Evolutionary conservation across 257 asterid species (phyloP).

Genomic region (Fraxinus excelsior): DNA sequence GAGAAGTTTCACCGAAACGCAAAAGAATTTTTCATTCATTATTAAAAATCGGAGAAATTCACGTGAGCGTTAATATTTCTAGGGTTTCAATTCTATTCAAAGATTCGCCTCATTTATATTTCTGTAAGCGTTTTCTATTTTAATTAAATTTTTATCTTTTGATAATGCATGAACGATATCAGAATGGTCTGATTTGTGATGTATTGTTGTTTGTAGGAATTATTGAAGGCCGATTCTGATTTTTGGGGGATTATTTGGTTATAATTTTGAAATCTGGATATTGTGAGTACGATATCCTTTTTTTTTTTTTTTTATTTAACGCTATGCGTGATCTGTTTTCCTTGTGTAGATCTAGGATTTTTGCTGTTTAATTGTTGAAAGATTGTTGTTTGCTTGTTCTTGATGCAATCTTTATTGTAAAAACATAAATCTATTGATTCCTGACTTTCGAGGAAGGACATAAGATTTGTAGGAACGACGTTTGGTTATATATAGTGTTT

Average conservation of each 20-base stretch:
- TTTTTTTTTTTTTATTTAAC: not conserved
- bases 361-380: not conserved
- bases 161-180: not conserved
- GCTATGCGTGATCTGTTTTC: not conserved
- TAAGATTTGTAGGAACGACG: not conserved
- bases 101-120: constrained; percentile 12
- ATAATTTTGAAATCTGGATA: not conserved
- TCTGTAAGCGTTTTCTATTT: constrained; percentile 10
- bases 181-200: not conserved
- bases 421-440: not conserved
- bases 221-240: constrained; percentile 17
- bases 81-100: constrained; percentile 24
- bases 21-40: not conserved
- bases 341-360: not conserved
- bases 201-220: constrained; percentile 24
- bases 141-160: not conserved
- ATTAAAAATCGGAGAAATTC: not conserved
- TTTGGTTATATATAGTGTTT: not conserved
- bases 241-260: not conserved
- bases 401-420: not conserved
- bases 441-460: not conserved
- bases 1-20: not conserved
- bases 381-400: not conserved
- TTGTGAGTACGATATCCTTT: constrained; percentile 20
- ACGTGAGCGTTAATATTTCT: not conserved